Base-by-base conservation (phyloP, 2,329 filamentous ascomycete genomes). In the Aspergillus sp. region DNA sequence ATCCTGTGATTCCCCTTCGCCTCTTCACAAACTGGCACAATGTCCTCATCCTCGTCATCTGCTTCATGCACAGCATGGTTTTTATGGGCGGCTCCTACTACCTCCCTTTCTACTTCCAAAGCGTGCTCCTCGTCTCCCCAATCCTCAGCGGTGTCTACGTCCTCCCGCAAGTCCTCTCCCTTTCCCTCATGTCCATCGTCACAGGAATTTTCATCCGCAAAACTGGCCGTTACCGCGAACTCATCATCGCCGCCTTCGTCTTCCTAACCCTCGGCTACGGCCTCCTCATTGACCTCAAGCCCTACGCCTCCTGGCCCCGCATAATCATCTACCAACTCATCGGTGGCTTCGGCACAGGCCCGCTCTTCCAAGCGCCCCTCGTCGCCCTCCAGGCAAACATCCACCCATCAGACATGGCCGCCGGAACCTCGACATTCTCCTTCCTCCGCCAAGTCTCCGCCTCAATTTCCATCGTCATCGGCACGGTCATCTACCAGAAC, bases 91-190 rank as follows among this genome's bases (percentile, higher is more conserved):
- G 86, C 31, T 87, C 85, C 64, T 96, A 94, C 81, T 96, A 91
- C 79, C 82, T 96, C 4, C 92, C 92, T 0, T 83, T 96, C 2
- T 97, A 96, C 80, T 94, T 93, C 77, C 92, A 96, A 77, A 85
- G 89, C 55, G 87, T 91, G 55, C 82, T 91, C 48, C 84, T 89
- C 54, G 87, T 87, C 2, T 83, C 84, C 0, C 89, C 91, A 0
- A 84, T 93, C 41, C 79, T 90, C 31, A 91, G 88, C 1, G 92
- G 92, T 54, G 87, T 93, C 53, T 92, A 92, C 71, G 76, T 92
- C 17, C 82, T 95, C 15, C 89, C 91, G 0, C 87, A 86, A 64
- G 90, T 90, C 8, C 72, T 94, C 38, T 83, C 87, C 2, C 79
- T 92, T 3, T 91, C 90, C 0, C 66, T 91, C 64, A 73, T 84